A percentile compares a stretch with the other conserved stretches of the same genome.
phyloP scores from a whole-genome alignment of 2,329 filamentous ascomycete species.

The Colletotrichum truncatum region DNA sequence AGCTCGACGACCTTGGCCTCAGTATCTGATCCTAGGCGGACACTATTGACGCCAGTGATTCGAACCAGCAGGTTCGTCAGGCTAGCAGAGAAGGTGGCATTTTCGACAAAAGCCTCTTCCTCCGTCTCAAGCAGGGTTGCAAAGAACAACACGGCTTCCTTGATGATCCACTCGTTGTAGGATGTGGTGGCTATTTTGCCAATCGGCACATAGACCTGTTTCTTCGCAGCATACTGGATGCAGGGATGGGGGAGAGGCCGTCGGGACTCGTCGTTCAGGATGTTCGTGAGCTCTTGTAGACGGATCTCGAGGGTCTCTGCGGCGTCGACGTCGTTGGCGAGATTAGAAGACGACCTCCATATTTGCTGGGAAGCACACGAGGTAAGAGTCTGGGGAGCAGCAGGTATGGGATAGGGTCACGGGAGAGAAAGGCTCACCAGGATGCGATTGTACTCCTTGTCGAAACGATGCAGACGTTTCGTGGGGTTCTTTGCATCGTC shows the following conservation, averaged over 20 bases:
- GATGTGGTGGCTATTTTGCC: conserved; percentile 88
- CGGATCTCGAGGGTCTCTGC: conserved; percentile 70
- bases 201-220: conserved; percentile 89
- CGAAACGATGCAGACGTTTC: conserved; percentile 72
- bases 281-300: conserved; percentile 71
- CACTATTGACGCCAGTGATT: conserved; percentile 78
- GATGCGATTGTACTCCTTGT: conserved; percentile 71
- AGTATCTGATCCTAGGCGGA: conserved; percentile 80
- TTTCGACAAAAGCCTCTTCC: conserved; percentile 93
- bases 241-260: conserved; percentile 91
- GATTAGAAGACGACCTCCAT: conserved; percentile 70
- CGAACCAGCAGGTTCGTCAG: conserved; percentile 86
- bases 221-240: conserved; percentile 84
- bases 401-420: background rate
- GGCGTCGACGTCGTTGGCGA: conserved; percentile 67
- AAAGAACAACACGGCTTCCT: conserved; percentile 86
- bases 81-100: conserved; percentile 83
- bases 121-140: conserved; percentile 94
- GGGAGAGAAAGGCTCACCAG: conserved; percentile 56
- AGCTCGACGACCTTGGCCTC: conserved; percentile 92
- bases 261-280: conserved; percentile 89
- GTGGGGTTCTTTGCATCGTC: conserved; percentile 70
- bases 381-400: background rate
- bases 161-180: conserved; percentile 86
- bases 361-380: conserved; percentile 42